Percentiles rank a stretch among this genome's conserved stretches.
Evolutionary conservation across 352 stramenopile species (phyloP).

Genomic region (Phytophthora capsici): DNA sequence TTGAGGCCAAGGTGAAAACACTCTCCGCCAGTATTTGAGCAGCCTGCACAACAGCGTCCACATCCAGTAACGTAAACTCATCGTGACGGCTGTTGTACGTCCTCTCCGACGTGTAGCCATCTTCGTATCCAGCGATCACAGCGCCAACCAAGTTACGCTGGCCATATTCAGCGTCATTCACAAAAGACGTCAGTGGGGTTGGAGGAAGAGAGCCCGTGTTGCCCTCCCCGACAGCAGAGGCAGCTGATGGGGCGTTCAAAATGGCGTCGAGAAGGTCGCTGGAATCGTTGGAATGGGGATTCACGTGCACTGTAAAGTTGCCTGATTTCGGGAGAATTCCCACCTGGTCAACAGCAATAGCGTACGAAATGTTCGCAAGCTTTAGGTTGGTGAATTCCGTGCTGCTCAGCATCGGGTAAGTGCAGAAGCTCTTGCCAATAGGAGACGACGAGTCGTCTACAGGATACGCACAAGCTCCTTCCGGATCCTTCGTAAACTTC

Average conservation of each 20-base stretch:
- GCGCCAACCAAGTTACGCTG: constrained; percentile 61
- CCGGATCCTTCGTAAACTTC: constrained; percentile 52
- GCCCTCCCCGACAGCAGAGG: constrained; percentile 41
- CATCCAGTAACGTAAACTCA: constrained; percentile 51
- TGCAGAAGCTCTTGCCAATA: constrained; percentile 70
- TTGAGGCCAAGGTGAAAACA: constrained; percentile 67
- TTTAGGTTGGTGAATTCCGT: constrained; percentile 67
- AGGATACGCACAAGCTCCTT: constrained; percentile 51
- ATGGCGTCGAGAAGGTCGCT: constrained; percentile 58
- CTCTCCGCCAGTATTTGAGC: constrained; percentile 78
- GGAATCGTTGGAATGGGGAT: constrained; percentile 58
- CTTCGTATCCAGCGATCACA: constrained; percentile 77
- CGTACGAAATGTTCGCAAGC: constrained; percentile 65
- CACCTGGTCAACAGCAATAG: constrained; percentile 84
- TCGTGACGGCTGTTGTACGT: constrained; percentile 80
- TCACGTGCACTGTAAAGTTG: constrained; percentile 77
- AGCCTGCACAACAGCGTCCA: constrained; percentile 60
- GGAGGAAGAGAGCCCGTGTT: constrained; percentile 59
- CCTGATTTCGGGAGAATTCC: constrained; percentile 53
- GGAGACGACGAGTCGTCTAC: constrained; percentile 60
- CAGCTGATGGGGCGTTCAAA: constrained; percentile 52
- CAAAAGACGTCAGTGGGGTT: constrained; percentile 72
- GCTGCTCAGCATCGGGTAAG: constrained; percentile 68
- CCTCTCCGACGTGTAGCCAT: constrained; percentile 47
- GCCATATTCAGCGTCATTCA: constrained; percentile 77